A percentile compares a stretch with the other conserved stretches of the same genome.
Conservation (phyloP, 2,329 filamentous ascomycete species). For the Alternaria atra region DNA sequence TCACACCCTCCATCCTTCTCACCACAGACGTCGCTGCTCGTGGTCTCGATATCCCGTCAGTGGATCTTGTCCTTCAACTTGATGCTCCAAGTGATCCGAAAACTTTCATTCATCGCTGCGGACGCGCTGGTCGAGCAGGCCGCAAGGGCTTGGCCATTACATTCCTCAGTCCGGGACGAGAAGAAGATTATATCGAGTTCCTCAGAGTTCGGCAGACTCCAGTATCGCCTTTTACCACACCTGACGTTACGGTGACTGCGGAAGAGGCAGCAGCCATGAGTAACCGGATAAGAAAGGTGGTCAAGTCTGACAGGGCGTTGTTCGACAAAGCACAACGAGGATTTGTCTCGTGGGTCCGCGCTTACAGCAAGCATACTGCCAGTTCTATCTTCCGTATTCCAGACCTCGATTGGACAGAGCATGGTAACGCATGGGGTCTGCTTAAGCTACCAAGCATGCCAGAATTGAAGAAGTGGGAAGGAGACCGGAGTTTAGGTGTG, state of each 20-base stretch:
- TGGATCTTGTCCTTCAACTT: constrained; percentile 89
- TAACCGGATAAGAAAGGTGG: constrained; percentile 67
- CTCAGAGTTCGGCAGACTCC: constrained; percentile 88
- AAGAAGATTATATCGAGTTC: constrained; percentile 91
- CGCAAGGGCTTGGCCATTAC: constrained; percentile 83
- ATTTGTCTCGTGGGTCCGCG: constrained; percentile 92
- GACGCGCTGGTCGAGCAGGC: constrained; percentile 69
- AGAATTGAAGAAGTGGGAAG: constrained; percentile 66
- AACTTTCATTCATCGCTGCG: constrained; percentile 74
- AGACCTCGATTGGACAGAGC: constrained; percentile 85
- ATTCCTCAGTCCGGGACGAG: constrained; percentile 81
- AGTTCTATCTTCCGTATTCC: constrained; percentile 86
- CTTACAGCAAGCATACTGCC: constrained; percentile 90
- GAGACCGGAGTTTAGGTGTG: constrained; percentile 55
- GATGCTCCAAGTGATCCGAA: constrained; percentile 90
- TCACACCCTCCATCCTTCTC: constrained; percentile 80
- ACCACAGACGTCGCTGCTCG: constrained; percentile 93
- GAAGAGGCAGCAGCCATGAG: constrained; percentile 68
- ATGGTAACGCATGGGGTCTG: constrained; percentile 85
- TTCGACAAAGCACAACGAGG: constrained; percentile 90
- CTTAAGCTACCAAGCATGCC: constrained; percentile 93
- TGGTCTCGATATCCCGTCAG: constrained; percentile 89
- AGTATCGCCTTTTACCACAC: constrained; percentile 69
- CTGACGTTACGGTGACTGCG: constrained; percentile 65
- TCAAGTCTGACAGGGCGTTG: constrained; percentile 69